Conservation (phyloP, 1,284 basidiomycete genomes). For the Papiliotrema terrestris region DNA sequence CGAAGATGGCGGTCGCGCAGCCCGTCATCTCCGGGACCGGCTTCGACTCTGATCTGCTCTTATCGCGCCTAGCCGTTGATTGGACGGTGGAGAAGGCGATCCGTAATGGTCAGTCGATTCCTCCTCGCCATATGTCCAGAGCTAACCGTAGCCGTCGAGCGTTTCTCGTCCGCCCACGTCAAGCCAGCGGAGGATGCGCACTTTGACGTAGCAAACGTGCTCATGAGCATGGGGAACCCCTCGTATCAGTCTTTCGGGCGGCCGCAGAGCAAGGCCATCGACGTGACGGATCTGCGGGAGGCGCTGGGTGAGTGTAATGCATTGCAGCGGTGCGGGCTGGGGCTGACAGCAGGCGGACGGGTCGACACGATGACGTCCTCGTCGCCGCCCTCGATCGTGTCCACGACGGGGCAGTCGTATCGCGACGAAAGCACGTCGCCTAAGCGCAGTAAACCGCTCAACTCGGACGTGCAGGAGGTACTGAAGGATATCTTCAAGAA, state of each 20-base stretch:
- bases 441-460: neutral
- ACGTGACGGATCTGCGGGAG: conserved; percentile 78
- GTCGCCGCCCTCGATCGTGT: conserved; percentile 17
- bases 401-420: conserved; percentile 7
- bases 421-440: neutral
- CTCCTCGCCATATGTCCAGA: neutral
- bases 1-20: conserved; percentile 55
- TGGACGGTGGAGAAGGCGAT: conserved; percentile 77
- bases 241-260: conserved; percentile 74
- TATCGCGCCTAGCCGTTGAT: conserved; percentile 55
- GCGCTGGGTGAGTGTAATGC: conserved; percentile 56
- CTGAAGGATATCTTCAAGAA: conserved; percentile 49
- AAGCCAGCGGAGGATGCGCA: conserved; percentile 61
- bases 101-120: conserved; percentile 61
- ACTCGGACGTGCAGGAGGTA: conserved; percentile 40
- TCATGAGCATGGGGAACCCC: conserved; percentile 84
- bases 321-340: neutral
- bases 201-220: conserved; percentile 69
- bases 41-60: conserved; percentile 58
- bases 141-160: conserved; percentile 57
- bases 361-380: conserved; percentile 10
- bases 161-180: conserved; percentile 57
- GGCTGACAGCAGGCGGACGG: conserved; percentile 16
- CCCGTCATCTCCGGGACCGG: conserved; percentile 63
- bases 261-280: conserved; percentile 64